Evolutionary conservation across 1,284 basidiomycete genomes (phyloP), one percentile per base, ranked within the genome.

Genomic region (Agroathelia rolfsii): DNA sequence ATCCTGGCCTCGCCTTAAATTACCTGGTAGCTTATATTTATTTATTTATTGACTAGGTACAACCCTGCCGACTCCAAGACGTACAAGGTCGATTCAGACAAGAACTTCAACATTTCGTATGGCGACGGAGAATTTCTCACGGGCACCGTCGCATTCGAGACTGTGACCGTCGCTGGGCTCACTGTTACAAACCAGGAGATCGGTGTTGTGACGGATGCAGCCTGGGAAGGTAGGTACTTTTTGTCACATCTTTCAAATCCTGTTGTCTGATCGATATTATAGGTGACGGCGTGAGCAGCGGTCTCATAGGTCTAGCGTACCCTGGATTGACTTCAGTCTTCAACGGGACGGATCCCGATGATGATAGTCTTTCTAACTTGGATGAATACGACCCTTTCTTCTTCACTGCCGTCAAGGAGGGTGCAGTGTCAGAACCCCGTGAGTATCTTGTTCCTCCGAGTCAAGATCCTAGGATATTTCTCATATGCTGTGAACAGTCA

Each of bases 81-180:
- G 11, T 50, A 46, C 38, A 15, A 33, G 11, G 9, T 29, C 4
- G 36, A 41, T 26, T 40, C 42, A 6, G 36, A 42, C 26, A 43
- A 39, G 14, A 49, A 45, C 34, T 50, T 51, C 40, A 51, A 51
- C 36, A 46, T 46, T 30, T 24, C 35, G 6, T 51, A 48, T 20
- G 44, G 38, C 6, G 37, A 40, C 28, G 41, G 40, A 1, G 42
- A 46, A 27, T 48, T 46, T 28, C 22, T 46, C 24, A 42, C n/a
- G n/a, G 47, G 47, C 10, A 33, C 39, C 4, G 46, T 48, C 2
- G 49, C 43, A 4, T 47, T 47, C 26, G 49, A 51, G 11, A 46
- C 45, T 0, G 40, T 51, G 19, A 33, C 35, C n/a, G 32, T 49
- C 16, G 50, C 41, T 9, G 44, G 40, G 2, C 13, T 51, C 18